Conservation (phyloP, 495 filamentous ascomycete genomes). For the Aspergillus affinis region DNA sequence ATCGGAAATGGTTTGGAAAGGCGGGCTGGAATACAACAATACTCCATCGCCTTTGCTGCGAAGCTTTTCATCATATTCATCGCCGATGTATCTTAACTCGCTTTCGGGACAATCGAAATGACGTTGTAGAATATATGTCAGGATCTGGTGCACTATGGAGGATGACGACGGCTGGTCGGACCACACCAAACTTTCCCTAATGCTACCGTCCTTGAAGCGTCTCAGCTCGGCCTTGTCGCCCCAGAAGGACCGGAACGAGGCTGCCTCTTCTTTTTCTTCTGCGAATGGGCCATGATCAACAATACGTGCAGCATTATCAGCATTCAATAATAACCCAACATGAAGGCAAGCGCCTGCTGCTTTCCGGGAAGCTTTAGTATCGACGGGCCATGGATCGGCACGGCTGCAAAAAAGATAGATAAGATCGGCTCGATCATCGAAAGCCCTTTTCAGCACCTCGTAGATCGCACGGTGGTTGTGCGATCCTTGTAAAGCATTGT, state of each 20-base stretch:
- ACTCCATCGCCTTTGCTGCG: slow-evolving; percentile 38
- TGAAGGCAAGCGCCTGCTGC: slow-evolving; percentile 38
- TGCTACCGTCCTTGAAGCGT: slow-evolving; percentile 56
- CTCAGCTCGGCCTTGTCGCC: slow-evolving; percentile 55
- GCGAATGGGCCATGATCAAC: slow-evolving; percentile 86
- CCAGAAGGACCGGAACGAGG: slow-evolving; percentile 51
- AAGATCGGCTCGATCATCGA: slow-evolving; percentile 70
- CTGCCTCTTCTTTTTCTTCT: slow-evolving; percentile 61
- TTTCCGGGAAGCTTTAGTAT: slow-evolving; percentile 25
- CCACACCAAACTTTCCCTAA: slow-evolving; percentile 77
- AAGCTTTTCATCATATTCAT: slow-evolving; percentile 59
- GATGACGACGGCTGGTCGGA: slow-evolving; percentile 54
- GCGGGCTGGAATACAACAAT: slow-evolving; percentile 33
- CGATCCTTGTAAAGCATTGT: slow-evolving; percentile 32
- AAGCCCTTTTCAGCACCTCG: slow-evolving; percentile 60
- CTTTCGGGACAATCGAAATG: slow-evolving; percentile 59
- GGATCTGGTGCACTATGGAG: slow-evolving; percentile 74
- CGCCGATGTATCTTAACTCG: slow-evolving; percentile 58
- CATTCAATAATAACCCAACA: slow-evolving; percentile 70
- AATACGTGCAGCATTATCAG: slow-evolving; percentile 63
- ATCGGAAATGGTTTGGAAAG: slow-evolving; percentile 57
- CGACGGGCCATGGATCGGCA: slow-evolving; percentile 37
- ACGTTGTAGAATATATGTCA: slow-evolving; percentile 65
- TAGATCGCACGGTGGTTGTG: slow-evolving; percentile 48
- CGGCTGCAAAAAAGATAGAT: slow-evolving; percentile 55